phyloP scores from a whole-genome alignment of 2,329 filamentous ascomycete species.

The Trichophyton verrucosum region DNA sequence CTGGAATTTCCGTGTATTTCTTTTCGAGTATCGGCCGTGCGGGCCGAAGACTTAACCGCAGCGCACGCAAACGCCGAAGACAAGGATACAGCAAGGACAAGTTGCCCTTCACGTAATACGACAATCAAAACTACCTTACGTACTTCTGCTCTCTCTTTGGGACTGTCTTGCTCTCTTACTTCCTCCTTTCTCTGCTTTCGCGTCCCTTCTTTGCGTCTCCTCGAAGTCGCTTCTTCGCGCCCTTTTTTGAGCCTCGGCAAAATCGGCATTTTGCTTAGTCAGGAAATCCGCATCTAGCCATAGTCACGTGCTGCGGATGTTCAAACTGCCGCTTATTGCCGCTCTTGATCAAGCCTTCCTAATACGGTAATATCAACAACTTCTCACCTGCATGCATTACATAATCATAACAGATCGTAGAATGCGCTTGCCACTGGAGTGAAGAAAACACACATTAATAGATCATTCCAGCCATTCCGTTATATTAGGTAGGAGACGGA shows the following conservation, averaged over 20 bases:
- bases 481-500: too few relatives aligned
- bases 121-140: neutral
- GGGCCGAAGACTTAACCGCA: neutral
- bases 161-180: neutral
- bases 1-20: neutral
- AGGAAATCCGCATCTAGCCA: neutral
- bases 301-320: neutral
- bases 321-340: slow-evolving; percentile 1
- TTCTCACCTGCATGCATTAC: too few relatives aligned
- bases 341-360: neutral
- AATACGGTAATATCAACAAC: neutral
- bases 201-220: neutral
- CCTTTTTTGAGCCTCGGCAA: neutral
- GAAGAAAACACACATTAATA: too few relatives aligned
- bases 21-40: neutral
- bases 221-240: neutral
- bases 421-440: too few relatives aligned
- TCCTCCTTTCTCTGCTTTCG: neutral
- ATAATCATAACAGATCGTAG: too few relatives aligned
- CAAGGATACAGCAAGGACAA: neutral
- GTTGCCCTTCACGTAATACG: neutral
- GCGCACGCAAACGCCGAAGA: neutral
- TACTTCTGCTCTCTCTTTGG: neutral
- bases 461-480: too few relatives aligned
- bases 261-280: neutral